Evolutionary conservation across 2,329 filamentous ascomycete species (phyloP), one percentile per base, ranked within the genome.

Genomic region (Cytospora chrysosperma): DNA sequence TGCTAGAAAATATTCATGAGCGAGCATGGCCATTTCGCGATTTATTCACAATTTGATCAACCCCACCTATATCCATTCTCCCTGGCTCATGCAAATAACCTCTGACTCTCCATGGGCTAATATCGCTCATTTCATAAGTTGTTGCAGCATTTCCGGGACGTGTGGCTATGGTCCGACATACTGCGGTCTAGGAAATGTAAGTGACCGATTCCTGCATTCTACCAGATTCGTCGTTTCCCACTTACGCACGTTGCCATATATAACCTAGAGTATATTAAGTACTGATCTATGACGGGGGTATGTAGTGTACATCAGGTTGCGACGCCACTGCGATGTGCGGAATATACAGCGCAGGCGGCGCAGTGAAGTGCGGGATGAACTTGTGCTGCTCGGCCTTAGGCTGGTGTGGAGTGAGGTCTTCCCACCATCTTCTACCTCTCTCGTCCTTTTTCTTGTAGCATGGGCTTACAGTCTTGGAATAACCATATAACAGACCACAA

Each of bases 311-410:
- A 26, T 13, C 34, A 40, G 34, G 34, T 19, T 40, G 70, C 47
- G 67, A 73, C 49, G 71, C 74, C 3, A 69, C 65, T 10, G 72
- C 74, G 27, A 70, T 72, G 68, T 76, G 74, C 59, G 74, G 74
- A 19, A 65, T 52, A 12, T 62, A 63, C 27, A 69, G 47, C 60
- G 69, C 60, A 4, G 64, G 64, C 26, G 70, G 66, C 4, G 59
- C 66, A 1, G 49, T 65, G 10, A 62, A 58, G n/a, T 75, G 72
- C 51, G 68, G 69, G 13, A 63, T 75, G 61, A 69, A 72, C 34
- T 55, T 74, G 15, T 74, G 73, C 60, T 74, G 73, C 62, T 69
- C 64, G 26, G 54, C 43, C 0, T 50, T 37, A 1, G 70, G 70
- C 4, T 73, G 64, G 62, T 74, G 72, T 34, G 72, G 71, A 30